phyloP scores from a whole-genome alignment of 2,329 filamentous ascomycete species.

The Stromatinia cepivora region DNA sequence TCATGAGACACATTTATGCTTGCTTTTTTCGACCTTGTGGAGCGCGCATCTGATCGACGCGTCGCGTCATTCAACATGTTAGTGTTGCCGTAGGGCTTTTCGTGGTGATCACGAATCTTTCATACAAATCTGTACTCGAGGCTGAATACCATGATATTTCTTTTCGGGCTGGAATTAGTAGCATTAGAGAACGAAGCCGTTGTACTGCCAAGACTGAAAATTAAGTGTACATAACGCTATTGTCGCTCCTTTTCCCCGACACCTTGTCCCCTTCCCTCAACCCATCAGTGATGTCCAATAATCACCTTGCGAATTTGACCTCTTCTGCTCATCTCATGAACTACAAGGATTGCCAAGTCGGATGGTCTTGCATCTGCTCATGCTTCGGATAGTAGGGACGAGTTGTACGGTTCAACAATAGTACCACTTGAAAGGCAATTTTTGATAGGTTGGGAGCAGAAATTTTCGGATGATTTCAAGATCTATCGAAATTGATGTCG shows the following conservation, averaged over 20 bases:
- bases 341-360: background rate
- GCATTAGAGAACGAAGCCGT: too few relatives aligned
- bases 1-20: background rate
- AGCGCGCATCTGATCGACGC: too few relatives aligned
- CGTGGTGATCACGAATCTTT: background rate
- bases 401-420: background rate
- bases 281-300: background rate
- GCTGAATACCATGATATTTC: too few relatives aligned
- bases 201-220: background rate
- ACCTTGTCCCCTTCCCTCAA: background rate
- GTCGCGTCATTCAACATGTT: background rate
- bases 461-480: background rate
- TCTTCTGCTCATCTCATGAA: background rate
- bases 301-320: background rate
- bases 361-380: background rate
- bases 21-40: background rate
- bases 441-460: background rate
- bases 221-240: background rate
- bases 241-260: background rate
- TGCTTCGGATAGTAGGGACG: background rate
- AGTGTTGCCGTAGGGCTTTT: background rate
- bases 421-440: background rate
- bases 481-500: background rate
- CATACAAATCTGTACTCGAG: too few relatives aligned
- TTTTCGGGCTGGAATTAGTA: too few relatives aligned